These are phyloP conservation scores for Colletotrichum phormii DNA, from an alignment of 2,329 filamentous ascomycete species.

Conservation along the genomic window DNA sequence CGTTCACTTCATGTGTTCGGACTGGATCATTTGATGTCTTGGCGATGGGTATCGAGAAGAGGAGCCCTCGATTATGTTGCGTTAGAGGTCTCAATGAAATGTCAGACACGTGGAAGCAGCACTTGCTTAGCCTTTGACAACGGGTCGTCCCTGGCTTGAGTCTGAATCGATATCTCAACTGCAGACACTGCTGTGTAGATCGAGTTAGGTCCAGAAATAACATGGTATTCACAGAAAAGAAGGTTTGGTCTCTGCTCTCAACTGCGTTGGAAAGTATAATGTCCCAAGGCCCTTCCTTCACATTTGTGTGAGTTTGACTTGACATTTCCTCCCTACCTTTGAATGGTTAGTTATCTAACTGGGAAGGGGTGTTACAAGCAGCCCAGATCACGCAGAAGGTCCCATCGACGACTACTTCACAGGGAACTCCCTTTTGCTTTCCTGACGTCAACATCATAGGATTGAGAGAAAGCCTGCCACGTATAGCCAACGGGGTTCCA, in stretches of 20 bases:
- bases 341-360: not conserved
- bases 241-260: too few relatives aligned
- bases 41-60: not conserved
- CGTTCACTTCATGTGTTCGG: fast-evolving
- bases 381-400: not conserved
- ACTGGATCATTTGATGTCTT: not conserved
- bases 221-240: not conserved
- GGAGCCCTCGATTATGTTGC: not conserved
- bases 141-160: not conserved
- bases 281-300: not conserved
- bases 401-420: not conserved
- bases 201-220: too few relatives aligned
- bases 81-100: not conserved
- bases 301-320: not conserved
- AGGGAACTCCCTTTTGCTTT: too few relatives aligned
- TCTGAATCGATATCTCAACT: not conserved
- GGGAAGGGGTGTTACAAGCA: not conserved
- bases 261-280: not conserved
- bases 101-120: not conserved
- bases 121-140: not conserved
- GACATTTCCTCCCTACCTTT: too few relatives aligned
- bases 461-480: too few relatives aligned
- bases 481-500: too few relatives aligned
- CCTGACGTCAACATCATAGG: too few relatives aligned
- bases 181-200: not conserved